Evolutionary conservation across 345 rosid genomes (phyloP).

Genomic region (Crucihimalaya himalaica): DNA sequence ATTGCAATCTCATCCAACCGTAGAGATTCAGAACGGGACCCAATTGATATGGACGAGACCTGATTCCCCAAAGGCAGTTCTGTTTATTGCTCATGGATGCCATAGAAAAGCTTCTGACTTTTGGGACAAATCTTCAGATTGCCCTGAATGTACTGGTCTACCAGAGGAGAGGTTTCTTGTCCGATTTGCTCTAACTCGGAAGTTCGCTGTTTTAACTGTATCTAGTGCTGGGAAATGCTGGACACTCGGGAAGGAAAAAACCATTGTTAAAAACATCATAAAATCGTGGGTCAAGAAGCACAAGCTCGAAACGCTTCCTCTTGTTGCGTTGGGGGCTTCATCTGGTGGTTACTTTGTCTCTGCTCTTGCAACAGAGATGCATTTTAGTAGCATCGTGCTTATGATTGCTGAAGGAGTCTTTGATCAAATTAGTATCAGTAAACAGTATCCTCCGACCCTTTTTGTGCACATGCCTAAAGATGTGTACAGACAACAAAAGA

Average conservation of each 20-base stretch:
- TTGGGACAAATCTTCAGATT: slow-evolving; percentile 76
- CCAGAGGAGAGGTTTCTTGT: slow-evolving; percentile 80
- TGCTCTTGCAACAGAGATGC: slow-evolving; percentile 57
- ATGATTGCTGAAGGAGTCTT: slow-evolving; percentile 91
- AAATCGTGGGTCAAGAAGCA: slow-evolving; percentile 60
- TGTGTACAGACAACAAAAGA: slow-evolving; percentile 58
- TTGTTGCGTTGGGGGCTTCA: slow-evolving; percentile 90
- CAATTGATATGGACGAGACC: slow-evolving; percentile 84
- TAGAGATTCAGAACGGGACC: slow-evolving; percentile 68
- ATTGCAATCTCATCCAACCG: slow-evolving; percentile 49
- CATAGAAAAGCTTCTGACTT: slow-evolving; percentile 74
- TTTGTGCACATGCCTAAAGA: slow-evolving; percentile 97
- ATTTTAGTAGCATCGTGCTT: slow-evolving; percentile 69
- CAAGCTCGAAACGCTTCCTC: slow-evolving; percentile 67
- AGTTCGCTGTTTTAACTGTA: slow-evolving; percentile 64
- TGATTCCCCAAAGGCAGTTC: slow-evolving; percentile 70
- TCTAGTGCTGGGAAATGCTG: slow-evolving; percentile 79
- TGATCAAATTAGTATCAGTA: slow-evolving; percentile 54
- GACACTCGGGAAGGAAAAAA: slow-evolving; percentile 62
- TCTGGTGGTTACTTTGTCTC: slow-evolving; percentile 94
- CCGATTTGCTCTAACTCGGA: slow-evolving; percentile 61
- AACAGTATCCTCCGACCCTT: slow-evolving; percentile 74
- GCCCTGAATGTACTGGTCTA: slow-evolving; percentile 66
- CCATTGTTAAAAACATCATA: slow-evolving; percentile 54
- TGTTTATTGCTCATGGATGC: slow-evolving; percentile 92